These are phyloP conservation scores for Trichocladium uniseriatum DNA, from an alignment of 495 filamentous ascomycete species.

Conservation along the genomic window DNA sequence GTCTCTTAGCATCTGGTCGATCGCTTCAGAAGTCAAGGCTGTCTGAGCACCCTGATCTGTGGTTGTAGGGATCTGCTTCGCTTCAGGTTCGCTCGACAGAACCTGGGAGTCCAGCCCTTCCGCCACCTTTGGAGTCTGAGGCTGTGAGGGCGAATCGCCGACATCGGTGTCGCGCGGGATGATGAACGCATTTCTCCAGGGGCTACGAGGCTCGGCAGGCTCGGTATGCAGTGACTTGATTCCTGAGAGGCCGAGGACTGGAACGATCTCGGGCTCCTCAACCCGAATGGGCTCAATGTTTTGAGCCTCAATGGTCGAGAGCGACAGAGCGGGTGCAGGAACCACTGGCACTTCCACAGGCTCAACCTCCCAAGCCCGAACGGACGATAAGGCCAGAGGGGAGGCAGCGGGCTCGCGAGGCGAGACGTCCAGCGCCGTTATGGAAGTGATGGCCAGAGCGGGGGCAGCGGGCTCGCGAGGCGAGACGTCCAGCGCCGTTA, in stretches of 20 bases:
- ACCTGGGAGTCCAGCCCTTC: neutral
- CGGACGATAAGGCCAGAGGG: constrained; percentile 14
- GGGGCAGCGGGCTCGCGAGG: no score
- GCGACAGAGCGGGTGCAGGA: constrained; percentile 11
- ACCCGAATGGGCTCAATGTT: constrained; percentile 30
- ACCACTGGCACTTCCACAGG: constrained; percentile 9
- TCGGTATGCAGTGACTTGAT: constrained; percentile 42
- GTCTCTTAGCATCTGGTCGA: constrained; percentile 55
- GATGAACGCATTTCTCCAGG: constrained; percentile 41
- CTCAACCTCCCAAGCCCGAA: constrained; percentile 14
- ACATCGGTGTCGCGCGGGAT: constrained; percentile 33
- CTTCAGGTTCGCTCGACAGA: constrained; percentile 30
- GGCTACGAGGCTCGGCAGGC: constrained; percentile 39
- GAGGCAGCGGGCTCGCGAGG: constrained; percentile 16
- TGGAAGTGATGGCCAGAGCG: constrained; percentile 23
- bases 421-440: constrained; percentile 26
- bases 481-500: no score
- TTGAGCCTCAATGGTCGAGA: constrained; percentile 23
- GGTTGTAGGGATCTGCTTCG: constrained; percentile 33
- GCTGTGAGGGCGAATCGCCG: constrained; percentile 11
- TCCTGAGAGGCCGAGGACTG: constrained; percentile 37
- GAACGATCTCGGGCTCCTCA: constrained; percentile 8
- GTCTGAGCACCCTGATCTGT: constrained; percentile 67
- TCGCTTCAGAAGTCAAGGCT: constrained; percentile 58
- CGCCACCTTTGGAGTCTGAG: constrained; percentile 18